Base-by-base conservation (phyloP, 2,329 filamentous ascomycete species). In the Penicillium sp. region DNA sequence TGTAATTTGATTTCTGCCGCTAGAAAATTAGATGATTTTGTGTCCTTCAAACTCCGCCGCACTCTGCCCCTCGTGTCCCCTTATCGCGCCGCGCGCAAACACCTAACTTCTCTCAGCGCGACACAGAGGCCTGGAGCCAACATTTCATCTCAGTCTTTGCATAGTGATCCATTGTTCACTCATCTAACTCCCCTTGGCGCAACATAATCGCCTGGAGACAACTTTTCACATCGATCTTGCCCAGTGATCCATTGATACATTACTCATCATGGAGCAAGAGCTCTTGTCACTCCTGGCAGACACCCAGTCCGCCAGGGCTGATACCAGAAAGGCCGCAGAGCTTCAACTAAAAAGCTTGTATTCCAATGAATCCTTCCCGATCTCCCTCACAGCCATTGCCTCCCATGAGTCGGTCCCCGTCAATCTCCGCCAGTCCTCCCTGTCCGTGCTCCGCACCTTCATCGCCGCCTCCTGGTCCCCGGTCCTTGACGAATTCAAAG, bases 221-320 rank as follows among this genome's bases (percentile, higher is more conserved):
- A 43, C 6, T 4, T 27, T 46, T 49, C 26, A 31, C 33, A 15
- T 20, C 12, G n/a, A 11, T 26, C 35, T 48, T 37, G 33, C 33
- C 33, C 33, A 37, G 5, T 53, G 54, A 42, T 43, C 48, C 55
- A 56, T 50, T 49, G 20, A 58, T 55, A 18, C 43, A 26, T 22
- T 20, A 37, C 27, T 20, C 58, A 70, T 69, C 67, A 96, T 96
- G 92, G 92, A 96, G 83, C 88, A 95, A 78, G 88, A 96, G 81
- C 85, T 99, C 75, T 87, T 94, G 67, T 87, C 88, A 75, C 84
- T 97, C 73, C 87, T 99, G 62, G 85, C 88, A 68, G 90, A 92
- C 76, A 96, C 92, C 48, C 91, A 96, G 78, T 87, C 87, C 61
- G 69, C 89, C 57, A 85, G 87, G 56, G 87, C 93, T 73, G 86